Conservation (phyloP, 768 basidiomycete genomes). For the Strobilomyces dryophilus region DNA sequence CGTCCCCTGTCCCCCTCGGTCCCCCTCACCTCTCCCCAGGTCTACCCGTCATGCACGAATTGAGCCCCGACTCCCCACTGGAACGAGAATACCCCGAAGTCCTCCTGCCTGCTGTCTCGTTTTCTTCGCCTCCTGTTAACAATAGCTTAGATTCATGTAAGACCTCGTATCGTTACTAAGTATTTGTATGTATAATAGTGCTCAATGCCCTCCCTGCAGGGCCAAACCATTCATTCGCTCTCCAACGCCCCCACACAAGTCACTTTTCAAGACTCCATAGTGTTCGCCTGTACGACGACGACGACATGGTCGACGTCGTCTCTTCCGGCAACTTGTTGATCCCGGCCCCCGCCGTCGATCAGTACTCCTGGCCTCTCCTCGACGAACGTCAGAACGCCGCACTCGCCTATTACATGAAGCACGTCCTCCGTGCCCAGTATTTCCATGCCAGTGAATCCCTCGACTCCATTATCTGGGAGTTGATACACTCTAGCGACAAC, state of each 20-base stretch:
- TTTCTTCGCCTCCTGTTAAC: slow-evolving; percentile 35
- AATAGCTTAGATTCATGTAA: slow-evolving; percentile 70
- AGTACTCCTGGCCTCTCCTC: slow-evolving; percentile 11
- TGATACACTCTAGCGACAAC: slow-evolving; percentile 43
- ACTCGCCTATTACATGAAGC: slow-evolving; percentile 48
- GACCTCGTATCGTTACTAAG: slow-evolving; percentile 68
- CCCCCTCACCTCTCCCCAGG: slow-evolving; percentile 14
- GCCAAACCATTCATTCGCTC: slow-evolving; percentile 27
- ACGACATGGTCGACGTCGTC: slow-evolving; percentile 15
- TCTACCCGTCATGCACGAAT: slow-evolving; percentile 28
- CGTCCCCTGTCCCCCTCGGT: not conserved
- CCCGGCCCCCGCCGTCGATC: slow-evolving; percentile 2
- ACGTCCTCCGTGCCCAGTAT: slow-evolving; percentile 67
- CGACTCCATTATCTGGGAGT: slow-evolving; percentile 44
- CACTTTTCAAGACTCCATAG: slow-evolving; percentile 23
- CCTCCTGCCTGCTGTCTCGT: slow-evolving; percentile 28
- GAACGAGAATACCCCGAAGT: slow-evolving; percentile 29
- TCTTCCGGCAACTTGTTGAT: slow-evolving; percentile 21
- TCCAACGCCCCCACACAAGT: slow-evolving; percentile 28
- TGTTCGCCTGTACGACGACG: slow-evolving; percentile 8
- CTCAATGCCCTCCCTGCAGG: slow-evolving; percentile 62
- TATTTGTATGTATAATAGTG: slow-evolving; percentile 60
- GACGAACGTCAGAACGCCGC: slow-evolving; percentile 17
- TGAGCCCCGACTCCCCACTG: slow-evolving; percentile 32
- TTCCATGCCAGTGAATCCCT: slow-evolving; percentile 54